A percentile compares a stretch with the other conserved stretches of the same genome.
These are phyloP conservation scores for Carnegiea gigantea DNA, from an alignment of 179 eudicot species.

Conservation along the genomic window DNA sequence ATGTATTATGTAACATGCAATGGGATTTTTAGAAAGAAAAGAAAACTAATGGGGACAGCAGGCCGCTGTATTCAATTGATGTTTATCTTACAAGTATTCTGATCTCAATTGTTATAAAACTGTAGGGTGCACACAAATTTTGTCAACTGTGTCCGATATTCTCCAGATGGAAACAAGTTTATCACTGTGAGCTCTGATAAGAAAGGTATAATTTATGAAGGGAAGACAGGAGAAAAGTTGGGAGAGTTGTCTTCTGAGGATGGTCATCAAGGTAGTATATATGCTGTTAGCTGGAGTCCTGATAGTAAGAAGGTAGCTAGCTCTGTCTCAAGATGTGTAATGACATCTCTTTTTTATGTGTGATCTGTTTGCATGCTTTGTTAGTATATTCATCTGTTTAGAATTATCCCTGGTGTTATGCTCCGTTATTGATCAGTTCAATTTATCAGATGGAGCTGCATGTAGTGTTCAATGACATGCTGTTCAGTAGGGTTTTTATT, in stretches of 20 bases:
- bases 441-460: neutral
- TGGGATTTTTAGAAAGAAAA: neutral
- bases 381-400: neutral
- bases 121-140: slow-evolving; percentile 90
- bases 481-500: neutral
- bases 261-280: slow-evolving; percentile 92
- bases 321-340: neutral
- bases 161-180: slow-evolving; percentile 92
- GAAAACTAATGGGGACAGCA: neutral
- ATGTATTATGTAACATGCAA: neutral
- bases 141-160: slow-evolving; percentile 93
- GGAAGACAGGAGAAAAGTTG: slow-evolving; percentile 77
- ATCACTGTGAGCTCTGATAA: slow-evolving; percentile 95
- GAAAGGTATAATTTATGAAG: slow-evolving; percentile 80
- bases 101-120: slow-evolving; percentile 15
- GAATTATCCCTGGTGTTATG: neutral
- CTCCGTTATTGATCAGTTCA: neutral
- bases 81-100: neutral
- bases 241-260: slow-evolving; percentile 86
- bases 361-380: neutral
- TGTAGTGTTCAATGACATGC: neutral
- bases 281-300: slow-evolving; percentile 97
- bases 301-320: slow-evolving; percentile 75
- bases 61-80: neutral
- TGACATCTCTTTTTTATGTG: neutral